Evolutionary conservation across 2,329 filamentous ascomycete species (phyloP).

Genomic region (Sphaerostilbella broomeana): DNA sequence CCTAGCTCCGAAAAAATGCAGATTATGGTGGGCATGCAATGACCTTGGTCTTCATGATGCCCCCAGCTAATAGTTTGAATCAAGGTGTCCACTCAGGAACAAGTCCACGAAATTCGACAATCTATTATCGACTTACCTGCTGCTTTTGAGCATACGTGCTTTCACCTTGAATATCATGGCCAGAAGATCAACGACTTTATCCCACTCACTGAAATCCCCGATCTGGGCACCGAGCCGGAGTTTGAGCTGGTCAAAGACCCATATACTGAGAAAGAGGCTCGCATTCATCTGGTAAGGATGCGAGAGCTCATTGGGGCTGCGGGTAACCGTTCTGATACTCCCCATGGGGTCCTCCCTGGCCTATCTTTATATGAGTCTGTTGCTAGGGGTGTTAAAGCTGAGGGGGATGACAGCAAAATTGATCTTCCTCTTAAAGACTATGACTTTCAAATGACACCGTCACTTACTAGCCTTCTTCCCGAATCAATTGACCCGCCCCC

Average conservation of each 20-base stretch:
- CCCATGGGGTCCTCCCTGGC: slow-evolving; percentile 81
- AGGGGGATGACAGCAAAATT: slow-evolving; percentile 19
- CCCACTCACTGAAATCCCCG: slow-evolving; percentile 81
- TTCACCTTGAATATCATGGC: slow-evolving; percentile 89
- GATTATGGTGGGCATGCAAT: slow-evolving; percentile 61
- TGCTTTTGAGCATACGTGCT: slow-evolving; percentile 96
- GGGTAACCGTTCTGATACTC: slow-evolving; percentile 77
- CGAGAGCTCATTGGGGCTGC: slow-evolving; percentile 90
- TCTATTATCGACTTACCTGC: slow-evolving; percentile 89
- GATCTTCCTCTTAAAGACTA: slow-evolving; percentile 57
- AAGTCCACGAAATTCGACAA: slow-evolving; percentile 94
- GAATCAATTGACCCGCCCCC: slow-evolving; percentile 60
- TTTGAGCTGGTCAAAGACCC: slow-evolving; percentile 84
- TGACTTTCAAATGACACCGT: slow-evolving; percentile 64
- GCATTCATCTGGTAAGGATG: slow-evolving; percentile 86
- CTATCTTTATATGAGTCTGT: slow-evolving; percentile 82
- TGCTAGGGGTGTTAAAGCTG: slow-evolving; percentile 41
- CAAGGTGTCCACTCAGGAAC: slow-evolving; percentile 86
- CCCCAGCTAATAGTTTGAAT: too few species aligned
- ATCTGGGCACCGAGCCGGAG: slow-evolving; percentile 68
- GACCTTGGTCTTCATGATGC: too few species aligned
- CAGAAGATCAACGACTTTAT: slow-evolving; percentile 92
- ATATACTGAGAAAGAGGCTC: slow-evolving; percentile 96
- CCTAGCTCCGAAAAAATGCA: slow-evolving; percentile 66
- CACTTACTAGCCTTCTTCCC: slow-evolving; percentile 66